These are phyloP conservation scores for Diplodia seriata DNA, from an alignment of 2,329 filamentous ascomycete genomes.

Conservation along the genomic window DNA sequence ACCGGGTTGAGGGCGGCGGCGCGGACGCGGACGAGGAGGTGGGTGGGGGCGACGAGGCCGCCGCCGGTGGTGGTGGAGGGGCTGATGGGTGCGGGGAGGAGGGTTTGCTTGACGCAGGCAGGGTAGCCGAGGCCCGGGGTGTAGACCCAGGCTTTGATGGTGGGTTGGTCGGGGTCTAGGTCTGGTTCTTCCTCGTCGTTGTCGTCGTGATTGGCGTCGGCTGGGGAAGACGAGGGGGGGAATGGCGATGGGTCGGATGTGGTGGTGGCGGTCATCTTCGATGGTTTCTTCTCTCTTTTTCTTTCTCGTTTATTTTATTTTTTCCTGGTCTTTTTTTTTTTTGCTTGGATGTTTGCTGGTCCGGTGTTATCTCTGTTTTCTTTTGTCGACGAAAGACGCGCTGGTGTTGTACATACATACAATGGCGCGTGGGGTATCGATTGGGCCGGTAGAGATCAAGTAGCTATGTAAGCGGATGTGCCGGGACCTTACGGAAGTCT, in stretches of 20 bases:
- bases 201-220: not conserved
- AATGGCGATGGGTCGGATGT: not conserved
- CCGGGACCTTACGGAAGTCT: not conserved
- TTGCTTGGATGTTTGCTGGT: not conserved
- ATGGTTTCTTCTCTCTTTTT: not conserved
- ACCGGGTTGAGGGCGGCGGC: constrained; percentile 57
- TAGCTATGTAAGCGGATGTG: not conserved
- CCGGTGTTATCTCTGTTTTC: not conserved
- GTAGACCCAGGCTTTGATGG: constrained; percentile 26
- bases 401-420: not conserved
- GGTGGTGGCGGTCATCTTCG: not conserved
- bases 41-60: not conserved
- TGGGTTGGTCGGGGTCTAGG: not conserved
- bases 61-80: too few relatives aligned
- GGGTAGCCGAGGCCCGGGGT: constrained; percentile 21
- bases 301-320: not conserved
- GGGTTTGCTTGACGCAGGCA: not conserved
- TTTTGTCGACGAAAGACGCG: not conserved
- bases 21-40: constrained; percentile 51
- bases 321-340: not conserved
- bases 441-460: not conserved
- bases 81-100: not conserved
- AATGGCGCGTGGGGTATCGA: not conserved
- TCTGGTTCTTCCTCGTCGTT: not conserved
- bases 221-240: too few relatives aligned